Base-by-base conservation (phyloP, 2,329 filamentous ascomycete genomes). In the Colletotrichum somersetense region DNA sequence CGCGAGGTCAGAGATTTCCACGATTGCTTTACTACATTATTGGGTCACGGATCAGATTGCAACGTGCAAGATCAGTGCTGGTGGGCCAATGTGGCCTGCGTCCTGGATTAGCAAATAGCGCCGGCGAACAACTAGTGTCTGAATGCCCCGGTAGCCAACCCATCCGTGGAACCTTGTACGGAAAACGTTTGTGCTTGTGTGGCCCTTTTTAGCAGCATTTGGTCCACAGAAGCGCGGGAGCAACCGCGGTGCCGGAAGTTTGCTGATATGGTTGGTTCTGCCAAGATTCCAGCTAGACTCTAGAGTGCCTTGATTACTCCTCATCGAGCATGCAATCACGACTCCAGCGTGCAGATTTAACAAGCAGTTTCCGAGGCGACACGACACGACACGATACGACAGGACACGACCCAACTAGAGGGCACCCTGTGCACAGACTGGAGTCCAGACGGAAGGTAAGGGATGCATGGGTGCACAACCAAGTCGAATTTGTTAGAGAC, bases 231-330 rank as follows among this genome's bases (percentile, higher is more conserved):
- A 26, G 26, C 35, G 48, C 66, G 70, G 70, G 66, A 61, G 57
- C 30, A 69, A 70, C 70, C 70, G 66, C 70, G 16, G n/a, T 33
- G 35, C 58, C 69, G 58, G 68, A 59, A 63, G 69, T 68, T 53
- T 72, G 65, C 61, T 72, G 46, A 55, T 55, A 52, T 67, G 30
- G 26, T 3, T 30, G 38, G n/a, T 46, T 7, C 44, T 10, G 20
- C 44, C 44, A 26, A 26, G 26, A 26, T 26, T 26, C 26, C 26
- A 26, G 26, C 26, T 26, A 26, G 26, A 26, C 26, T 26, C 26
- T 26, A 8, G 7, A 46, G 18, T 20, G 44, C 6, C 44, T 62
- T 48, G 10, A 35, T 35, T 10, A 10, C 1, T 10, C 56, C 23
- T 59, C 59, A 65, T 30, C 11, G 26, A 33, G 30, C 44, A 20